Evolutionary conservation across 2,329 filamentous ascomycete species (phyloP), one percentile per base, ranked within the genome.

Genomic region (Ceratocystis cacaofunesta): DNA sequence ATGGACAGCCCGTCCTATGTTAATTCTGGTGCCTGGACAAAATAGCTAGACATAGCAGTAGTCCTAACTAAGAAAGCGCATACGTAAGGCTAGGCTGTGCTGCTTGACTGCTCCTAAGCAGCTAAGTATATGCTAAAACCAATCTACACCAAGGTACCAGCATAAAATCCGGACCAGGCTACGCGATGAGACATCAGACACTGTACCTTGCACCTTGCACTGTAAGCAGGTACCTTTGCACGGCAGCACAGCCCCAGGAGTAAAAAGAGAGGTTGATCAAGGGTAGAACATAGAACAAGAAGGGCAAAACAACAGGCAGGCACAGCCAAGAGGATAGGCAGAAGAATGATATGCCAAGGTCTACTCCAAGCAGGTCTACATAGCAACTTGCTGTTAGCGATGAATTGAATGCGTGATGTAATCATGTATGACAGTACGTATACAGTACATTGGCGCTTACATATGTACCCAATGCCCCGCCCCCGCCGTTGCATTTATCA

Each of bases 381-480:
- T 12, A 36, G 32, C 15, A 41, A 15, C 12, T 12, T 28, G 48
- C 10, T 52, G 48, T 19, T 22, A 1, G 36, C 36, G 10, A 48
- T 48, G 6, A 22, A 3, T 5, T 22, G n/a, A n/a, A 19, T 48
- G 46, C 19, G n/a, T 10, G 4, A 25, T 28, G 48, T 52, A 52
- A 52, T 52, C 19, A 52, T 52, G 22, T 17, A 28, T 36, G 17
- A 36, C 30, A 58, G 28, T 58, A 58, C 4, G 28, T 58, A 58
- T 5, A 7, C 12, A n/a, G 17, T 58, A 58, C 55, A 58, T 32
- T 2, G 17, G 17, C 36, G 36, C 36, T 41, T 36, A 36, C 55
- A 58, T 58, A 58, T 58, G 28, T 58, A 58, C 55, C 55, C 55
- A 58, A 58, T 58, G 28, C 64, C 64, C 64, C 64, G 64, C 64